phyloP scores from a whole-genome alignment of 352 stramenopile species.

The Phytophthora pisi region DNA sequence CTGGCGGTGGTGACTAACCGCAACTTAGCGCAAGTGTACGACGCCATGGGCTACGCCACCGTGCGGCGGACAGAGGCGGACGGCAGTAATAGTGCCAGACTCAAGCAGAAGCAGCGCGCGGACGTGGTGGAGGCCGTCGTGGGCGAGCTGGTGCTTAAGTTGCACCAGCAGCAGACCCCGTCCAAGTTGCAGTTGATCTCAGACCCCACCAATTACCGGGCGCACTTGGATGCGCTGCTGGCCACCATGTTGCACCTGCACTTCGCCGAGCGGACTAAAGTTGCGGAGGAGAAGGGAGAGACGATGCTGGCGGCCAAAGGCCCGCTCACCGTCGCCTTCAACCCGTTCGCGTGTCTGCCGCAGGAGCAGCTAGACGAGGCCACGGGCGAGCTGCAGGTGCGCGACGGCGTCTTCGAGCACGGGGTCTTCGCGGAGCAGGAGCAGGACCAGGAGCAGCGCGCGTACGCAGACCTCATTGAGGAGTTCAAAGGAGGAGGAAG shows the following conservation, averaged over 20 bases:
- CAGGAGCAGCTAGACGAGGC: slow-evolving; percentile 64
- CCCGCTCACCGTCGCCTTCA: slow-evolving; percentile 54
- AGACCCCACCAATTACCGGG: slow-evolving; percentile 19
- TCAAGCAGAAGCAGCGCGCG: slow-evolving; percentile 53
- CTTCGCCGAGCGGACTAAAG: slow-evolving; percentile 50
- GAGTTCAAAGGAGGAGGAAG: slow-evolving; percentile 35
- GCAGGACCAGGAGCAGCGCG: slow-evolving; percentile 33
- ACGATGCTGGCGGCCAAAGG: slow-evolving; percentile 31
- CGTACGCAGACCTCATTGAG: slow-evolving; percentile 44
- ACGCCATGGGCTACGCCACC: slow-evolving; percentile 63
- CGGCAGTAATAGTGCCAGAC: background rate
- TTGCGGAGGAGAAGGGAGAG: slow-evolving; percentile 25
- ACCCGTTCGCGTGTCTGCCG: slow-evolving; percentile 66
- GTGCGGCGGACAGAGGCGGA: background rate
- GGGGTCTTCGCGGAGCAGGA: slow-evolving; percentile 26
- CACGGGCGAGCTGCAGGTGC: slow-evolving; percentile 60
- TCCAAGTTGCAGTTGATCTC: slow-evolving; percentile 1
- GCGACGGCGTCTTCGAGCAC: slow-evolving; percentile 38
- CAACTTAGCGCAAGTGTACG: slow-evolving; percentile 71
- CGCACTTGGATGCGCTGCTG: slow-evolving; percentile 61
- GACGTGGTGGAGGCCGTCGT: slow-evolving; percentile 74
- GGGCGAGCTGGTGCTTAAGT: slow-evolving; percentile 64
- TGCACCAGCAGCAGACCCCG: slow-evolving; percentile 27
- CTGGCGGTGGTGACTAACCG: slow-evolving; percentile 70
- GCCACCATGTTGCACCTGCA: slow-evolving; percentile 63